phyloP scores from a whole-genome alignment of 2,329 filamentous ascomycete species.

The Cercospora zeae-maydis region DNA sequence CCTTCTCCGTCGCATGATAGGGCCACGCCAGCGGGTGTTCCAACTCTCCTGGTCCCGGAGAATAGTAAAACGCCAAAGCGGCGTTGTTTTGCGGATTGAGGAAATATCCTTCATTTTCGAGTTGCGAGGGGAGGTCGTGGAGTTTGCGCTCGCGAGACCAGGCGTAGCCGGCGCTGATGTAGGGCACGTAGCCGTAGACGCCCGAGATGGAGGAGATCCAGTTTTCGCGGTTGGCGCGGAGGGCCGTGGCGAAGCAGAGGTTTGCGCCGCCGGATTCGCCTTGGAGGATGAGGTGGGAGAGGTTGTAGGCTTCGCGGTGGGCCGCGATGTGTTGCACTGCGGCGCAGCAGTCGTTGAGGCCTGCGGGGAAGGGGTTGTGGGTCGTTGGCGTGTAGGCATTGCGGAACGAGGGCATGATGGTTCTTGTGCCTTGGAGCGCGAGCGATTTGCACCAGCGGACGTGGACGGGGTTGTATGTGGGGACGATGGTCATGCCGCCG shows the following conservation, averaged over 20 bases:
- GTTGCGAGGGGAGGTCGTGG: constrained; percentile 22
- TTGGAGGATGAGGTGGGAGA: constrained; percentile 31
- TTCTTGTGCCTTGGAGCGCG: constrained; percentile 25
- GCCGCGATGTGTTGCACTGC: constrained; percentile 27
- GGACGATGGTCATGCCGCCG: constrained; percentile 28
- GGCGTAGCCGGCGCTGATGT: constrained; percentile 21
- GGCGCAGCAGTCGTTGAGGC: constrained; percentile 33
- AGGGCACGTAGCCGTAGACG: constrained; percentile 29
- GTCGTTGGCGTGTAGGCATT: constrained; percentile 31
- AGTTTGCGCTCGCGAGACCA: constrained; percentile 17
- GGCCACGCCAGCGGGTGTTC: constrained; percentile 34
- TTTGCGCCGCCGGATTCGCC: constrained; percentile 36
- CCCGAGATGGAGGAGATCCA: constrained; percentile 29
- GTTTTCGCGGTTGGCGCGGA: constrained; percentile 8
- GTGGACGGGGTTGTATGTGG: constrained; percentile 28
- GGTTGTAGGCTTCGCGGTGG: constrained; percentile 25
- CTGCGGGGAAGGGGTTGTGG: constrained; percentile 31
- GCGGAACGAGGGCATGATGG: constrained; percentile 34
- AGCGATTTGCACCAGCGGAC: constrained; percentile 29
- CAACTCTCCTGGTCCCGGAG: constrained; percentile 5
- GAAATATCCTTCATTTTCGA: constrained; percentile 33
- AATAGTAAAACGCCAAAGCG: constrained; percentile 20
- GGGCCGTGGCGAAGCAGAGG: constrained; percentile 26
- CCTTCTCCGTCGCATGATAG: constrained; percentile 28
- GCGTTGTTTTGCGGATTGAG: constrained; percentile 16